Evolutionary conservation across 2,329 filamentous ascomycete species (phyloP), one percentile per base, ranked within the genome.

Genomic region (Aschersonia sp.): DNA sequence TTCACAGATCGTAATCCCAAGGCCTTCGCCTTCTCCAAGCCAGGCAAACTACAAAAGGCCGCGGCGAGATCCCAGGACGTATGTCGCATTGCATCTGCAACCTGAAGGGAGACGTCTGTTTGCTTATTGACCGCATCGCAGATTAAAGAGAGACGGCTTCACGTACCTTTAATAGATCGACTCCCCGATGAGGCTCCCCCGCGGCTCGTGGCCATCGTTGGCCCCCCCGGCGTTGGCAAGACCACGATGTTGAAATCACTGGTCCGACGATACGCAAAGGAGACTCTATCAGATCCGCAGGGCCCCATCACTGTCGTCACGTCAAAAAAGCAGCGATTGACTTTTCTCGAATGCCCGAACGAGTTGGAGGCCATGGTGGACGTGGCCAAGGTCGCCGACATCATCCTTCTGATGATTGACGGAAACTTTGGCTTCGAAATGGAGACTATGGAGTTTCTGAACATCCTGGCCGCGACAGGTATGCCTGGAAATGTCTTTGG

Each of bases 401-500:
- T 98, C 58, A 87, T 97, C 5, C 74, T 98, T 45, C 76, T 98
- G 48, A 92, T 98, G 86, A 98, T 98, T 56, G 92, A 98, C 61
- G 94, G 92, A 48, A 97, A 97, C 67, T 98, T 85, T 59, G 94
- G 92, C 11, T 98, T 98, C 61, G 92, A 98, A 68, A 98, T 98
- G 92, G 92, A 98, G 73, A 98, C 92, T 0, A 98, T 98, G 92
- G 92, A 98, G 66, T 98, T 98, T 52, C 70, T 98, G 59, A 97
- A 95, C 57, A 82, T 95, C 14, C 72, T 98, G 45, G 84, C 86
- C n/a, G 80, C 87, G 2, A 94, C 86, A 32, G 92, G 92, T 64
- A 97, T 98, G 90, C 92, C 94, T 0, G 90, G 92, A 54, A 98
- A 98, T 58, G 89, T 98, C 39, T 97, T 98, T 61, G 92, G 92